Base-by-base conservation (phyloP, 441 rosid species). In the Oxalis stricta region DNA sequence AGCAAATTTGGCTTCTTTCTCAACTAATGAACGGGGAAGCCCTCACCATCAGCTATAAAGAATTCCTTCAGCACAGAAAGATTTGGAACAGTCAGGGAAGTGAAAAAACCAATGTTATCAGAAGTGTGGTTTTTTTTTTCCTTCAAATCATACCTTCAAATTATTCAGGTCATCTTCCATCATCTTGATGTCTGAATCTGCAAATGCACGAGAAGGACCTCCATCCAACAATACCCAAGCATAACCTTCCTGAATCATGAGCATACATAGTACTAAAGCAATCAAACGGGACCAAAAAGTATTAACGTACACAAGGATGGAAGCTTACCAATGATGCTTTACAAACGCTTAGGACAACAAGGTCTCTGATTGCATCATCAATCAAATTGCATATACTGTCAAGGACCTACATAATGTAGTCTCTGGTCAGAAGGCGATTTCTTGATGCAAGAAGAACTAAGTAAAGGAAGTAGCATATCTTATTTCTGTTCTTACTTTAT, bases 1-100 rank as follows among this genome's bases (percentile, higher is more conserved):
- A 0, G 89, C 82, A 55, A 59, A 69, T 63, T 79, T 82, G 33
- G 89, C 88, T 69, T 92, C 94, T 63, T 77, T 66, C 22, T 82
- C 97, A 23, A 92, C 89, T 50, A 82, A 50, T 16, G 89, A 72
- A 32, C 89, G 87, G 0, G 94, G 97, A 60, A 92, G 32, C 99
- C 97, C 59, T 87, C 92, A 61, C 97, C 99, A 43, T 75, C 82
- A 26, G 97, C 97, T 40, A 92, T 62, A 66, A 84, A 92, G 69
- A 92, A 86, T 46, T 92, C 97, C 97, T 92, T 50, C 9, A 31
- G 47, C 38, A 51, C 26, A 43, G 44, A 54, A 41, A 18, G 42
- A 38, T 36, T 50, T 18, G 31, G 9, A 20, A 30, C 36, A 21
- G 46, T 53, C 38, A 58, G 49, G n/a, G 33, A 13, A 47, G 38